phyloP scores from a whole-genome alignment of 805 yeast species.

The Lachancea meyersii region DNA sequence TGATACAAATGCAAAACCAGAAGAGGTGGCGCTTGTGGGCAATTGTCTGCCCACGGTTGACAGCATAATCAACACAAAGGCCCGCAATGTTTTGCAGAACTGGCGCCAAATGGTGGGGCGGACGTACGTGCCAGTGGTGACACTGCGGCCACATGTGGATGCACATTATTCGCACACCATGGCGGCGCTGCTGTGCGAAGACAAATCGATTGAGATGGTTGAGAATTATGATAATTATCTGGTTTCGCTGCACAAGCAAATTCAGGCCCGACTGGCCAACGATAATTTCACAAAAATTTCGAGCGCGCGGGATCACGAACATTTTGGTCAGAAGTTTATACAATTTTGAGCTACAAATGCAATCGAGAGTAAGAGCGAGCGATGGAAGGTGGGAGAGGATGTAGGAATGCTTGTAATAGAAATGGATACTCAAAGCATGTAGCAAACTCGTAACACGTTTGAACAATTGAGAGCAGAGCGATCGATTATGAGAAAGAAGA shows the following conservation, averaged over 20 bases:
- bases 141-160: conserved; percentile 31
- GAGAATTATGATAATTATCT: conserved; percentile 62
- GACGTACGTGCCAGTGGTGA: conserved; percentile 22
- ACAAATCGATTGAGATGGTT: conserved; percentile 48
- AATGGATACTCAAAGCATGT: too few relatives aligned
- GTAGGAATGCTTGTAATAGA: too few relatives aligned
- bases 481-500: too few relatives aligned
- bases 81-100: conserved; percentile 54
- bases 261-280: conserved; percentile 46
- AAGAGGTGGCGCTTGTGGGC: conserved; percentile 24
- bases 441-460: too few relatives aligned
- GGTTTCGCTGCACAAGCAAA: conserved; percentile 57
- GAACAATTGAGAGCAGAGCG: too few relatives aligned
- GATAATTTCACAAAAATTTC: conserved; percentile 33
- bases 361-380: too few relatives aligned
- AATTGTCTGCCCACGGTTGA: conserved; percentile 63
- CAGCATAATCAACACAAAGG: conserved; percentile 63
- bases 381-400: too few relatives aligned
- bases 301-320: conserved; percentile 23
- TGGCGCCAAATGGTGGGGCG: conserved; percentile 30
- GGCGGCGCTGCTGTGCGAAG: conserved; percentile 65
- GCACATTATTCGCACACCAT: conserved; percentile 33
- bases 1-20: conserved; percentile 20
- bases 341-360: conserved; percentile 31
- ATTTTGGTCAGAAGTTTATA: conserved; percentile 30